These are phyloP conservation scores for Tolypocladium cylindrosporum DNA, from an alignment of 2,329 filamentous ascomycete species.

Conservation along the genomic window DNA sequence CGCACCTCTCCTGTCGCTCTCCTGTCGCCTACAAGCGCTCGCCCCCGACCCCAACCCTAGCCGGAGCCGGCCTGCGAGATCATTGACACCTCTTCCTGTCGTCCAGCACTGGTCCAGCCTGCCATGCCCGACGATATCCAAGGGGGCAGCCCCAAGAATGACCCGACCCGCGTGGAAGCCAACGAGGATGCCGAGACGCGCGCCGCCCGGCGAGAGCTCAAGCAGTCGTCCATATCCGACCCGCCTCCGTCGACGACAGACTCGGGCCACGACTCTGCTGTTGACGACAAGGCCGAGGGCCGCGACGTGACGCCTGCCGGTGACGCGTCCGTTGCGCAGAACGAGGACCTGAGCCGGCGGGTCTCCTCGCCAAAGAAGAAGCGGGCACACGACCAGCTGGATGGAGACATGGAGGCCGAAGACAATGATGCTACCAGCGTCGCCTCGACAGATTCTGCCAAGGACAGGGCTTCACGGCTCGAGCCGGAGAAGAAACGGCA, in stretches of 20 bases:
- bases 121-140: conserved; percentile 35
- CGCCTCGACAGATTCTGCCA: conserved; percentile 33
- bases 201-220: conserved; percentile 53
- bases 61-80: not conserved
- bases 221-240: conserved; percentile 53
- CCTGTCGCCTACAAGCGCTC: not conserved
- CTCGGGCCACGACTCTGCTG: not conserved
- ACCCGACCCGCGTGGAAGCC: conserved; percentile 20
- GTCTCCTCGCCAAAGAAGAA: conserved; percentile 57
- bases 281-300: conserved; percentile 12
- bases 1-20: not conserved
- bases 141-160: conserved; percentile 29
- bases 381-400: conserved; percentile 49
- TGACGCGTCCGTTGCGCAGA: conserved; percentile 20
- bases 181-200: conserved; percentile 55
- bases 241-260: conserved; percentile 13
- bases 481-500: conserved; percentile 58
- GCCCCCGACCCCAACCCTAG: not conserved
- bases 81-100: not conserved
- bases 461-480: conserved; percentile 32
- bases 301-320: conserved; percentile 24
- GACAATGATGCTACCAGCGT: conserved; percentile 33
- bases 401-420: conserved; percentile 33
- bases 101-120: not conserved
- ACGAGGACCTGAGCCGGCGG: conserved; percentile 34